Evolutionary conservation across 75 land plant genomes (phyloP).

Genomic region (Cupressus sempervirens): DNA sequence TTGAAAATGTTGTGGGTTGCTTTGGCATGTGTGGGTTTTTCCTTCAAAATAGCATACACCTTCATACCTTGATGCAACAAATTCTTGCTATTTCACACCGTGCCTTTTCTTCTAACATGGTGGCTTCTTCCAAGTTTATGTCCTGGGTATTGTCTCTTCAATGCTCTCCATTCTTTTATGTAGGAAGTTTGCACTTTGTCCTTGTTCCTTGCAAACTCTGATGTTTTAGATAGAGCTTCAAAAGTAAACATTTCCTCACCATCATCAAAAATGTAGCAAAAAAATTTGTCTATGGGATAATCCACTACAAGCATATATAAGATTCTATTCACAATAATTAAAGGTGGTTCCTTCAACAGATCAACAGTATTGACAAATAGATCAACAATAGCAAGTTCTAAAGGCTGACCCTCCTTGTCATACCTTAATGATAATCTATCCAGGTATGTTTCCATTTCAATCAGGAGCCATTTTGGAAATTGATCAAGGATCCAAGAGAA

Average conservation of each 20-base stretch:
- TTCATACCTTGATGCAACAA: no score
- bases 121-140: no score
- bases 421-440: constrained; percentile 79
- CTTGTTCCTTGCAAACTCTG: constrained; percentile 76
- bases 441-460: constrained; percentile 74
- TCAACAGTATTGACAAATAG: constrained; percentile 81
- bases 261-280: constrained; percentile 73
- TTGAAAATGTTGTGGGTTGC: no score
- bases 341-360: constrained; percentile 79
- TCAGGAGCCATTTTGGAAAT: constrained; percentile 84
- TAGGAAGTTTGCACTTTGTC: no score
- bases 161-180: no score
- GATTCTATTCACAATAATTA: constrained; percentile 79
- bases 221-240: constrained; percentile 72
- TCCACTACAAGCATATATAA: constrained; percentile 81
- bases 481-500: constrained; percentile 90
- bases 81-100: no score
- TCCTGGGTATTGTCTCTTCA: no score
- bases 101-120: no score
- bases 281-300: constrained; percentile 75
- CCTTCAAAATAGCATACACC: no score
- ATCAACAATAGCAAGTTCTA: constrained; percentile 59
- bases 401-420: constrained; percentile 64
- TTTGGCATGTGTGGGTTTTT: no score
- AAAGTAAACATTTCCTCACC: constrained; percentile 84